Evolutionary conservation across 139 green algal species (phyloP).

Genomic region (Coccomyxa sp.): DNA sequence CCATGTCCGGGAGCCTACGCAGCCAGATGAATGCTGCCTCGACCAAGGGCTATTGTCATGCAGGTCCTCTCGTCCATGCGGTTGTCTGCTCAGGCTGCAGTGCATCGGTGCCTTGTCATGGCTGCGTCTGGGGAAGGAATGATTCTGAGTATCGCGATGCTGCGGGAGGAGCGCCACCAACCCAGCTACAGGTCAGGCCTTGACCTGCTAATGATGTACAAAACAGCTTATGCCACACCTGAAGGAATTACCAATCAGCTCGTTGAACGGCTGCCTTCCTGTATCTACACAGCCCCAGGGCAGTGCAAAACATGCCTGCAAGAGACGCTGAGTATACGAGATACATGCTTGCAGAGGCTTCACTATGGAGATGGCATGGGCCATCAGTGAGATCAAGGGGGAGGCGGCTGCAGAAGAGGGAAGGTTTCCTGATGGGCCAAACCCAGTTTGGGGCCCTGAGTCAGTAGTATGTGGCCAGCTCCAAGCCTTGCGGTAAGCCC

Average conservation of each 20-base stretch:
- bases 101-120: background rate
- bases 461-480: background rate
- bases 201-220: no score
- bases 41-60: background rate
- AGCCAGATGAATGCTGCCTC: background rate
- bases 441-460: background rate
- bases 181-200: background rate
- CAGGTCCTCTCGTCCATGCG: background rate
- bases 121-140: background rate
- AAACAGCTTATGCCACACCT: background rate
- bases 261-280: background rate
- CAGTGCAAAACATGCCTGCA: background rate
- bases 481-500: background rate
- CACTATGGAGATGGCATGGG: background rate
- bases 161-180: background rate
- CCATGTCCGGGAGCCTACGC: background rate
- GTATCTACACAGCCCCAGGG: background rate
- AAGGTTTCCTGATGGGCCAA: background rate
- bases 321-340: background rate
- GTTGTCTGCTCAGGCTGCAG: background rate
- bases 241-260: background rate
- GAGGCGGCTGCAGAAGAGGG: background rate
- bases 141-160: background rate
- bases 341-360: no score
- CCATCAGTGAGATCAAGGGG: background rate